phyloP scores from a whole-genome alignment of 106 monocot genomes.

The Platanthera guangdongensis region DNA sequence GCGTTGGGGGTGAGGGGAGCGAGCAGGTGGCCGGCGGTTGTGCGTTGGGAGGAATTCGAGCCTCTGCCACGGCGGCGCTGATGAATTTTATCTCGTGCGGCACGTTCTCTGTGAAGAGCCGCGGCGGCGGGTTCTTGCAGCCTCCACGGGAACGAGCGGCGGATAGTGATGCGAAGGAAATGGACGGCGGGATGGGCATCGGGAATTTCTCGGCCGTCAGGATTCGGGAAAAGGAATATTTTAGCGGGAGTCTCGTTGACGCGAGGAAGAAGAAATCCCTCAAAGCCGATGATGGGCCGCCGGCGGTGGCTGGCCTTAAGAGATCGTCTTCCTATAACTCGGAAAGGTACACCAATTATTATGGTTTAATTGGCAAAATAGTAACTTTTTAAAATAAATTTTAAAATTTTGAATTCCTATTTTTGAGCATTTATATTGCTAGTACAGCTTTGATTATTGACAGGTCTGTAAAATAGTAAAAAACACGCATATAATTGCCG shows the following conservation, averaged over 20 bases:
- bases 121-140: background rate
- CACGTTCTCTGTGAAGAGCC: slow-evolving; percentile 19
- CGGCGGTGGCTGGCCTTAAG: slow-evolving; percentile 27
- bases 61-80: slow-evolving; percentile 70
- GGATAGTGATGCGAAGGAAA: slow-evolving; percentile 3
- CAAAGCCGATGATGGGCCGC: slow-evolving; percentile 4
- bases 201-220: slow-evolving; percentile 20
- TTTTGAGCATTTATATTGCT: too few species aligned
- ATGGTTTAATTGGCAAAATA: too few species aligned
- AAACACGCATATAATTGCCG: too few species aligned
- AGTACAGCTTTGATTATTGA: too few species aligned
- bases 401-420: too few species aligned
- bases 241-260: slow-evolving; percentile 81
- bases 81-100: slow-evolving; percentile 85
- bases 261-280: slow-evolving; percentile 54
- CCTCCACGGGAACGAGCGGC: slow-evolving; percentile 23
- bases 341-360: slow-evolving; percentile 45
- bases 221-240: slow-evolving; percentile 64
- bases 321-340: slow-evolving; percentile 77
- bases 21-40: slow-evolving; percentile 5
- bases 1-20: slow-evolving; percentile 13
- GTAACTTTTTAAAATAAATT: too few species aligned
- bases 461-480: too few species aligned
- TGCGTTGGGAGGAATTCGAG: slow-evolving; percentile 25
- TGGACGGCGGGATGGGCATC: slow-evolving; percentile 9